phyloP scores from a whole-genome alignment of 2,329 filamentous ascomycete genomes.

The Phaeophleospora eucalypticola region DNA sequence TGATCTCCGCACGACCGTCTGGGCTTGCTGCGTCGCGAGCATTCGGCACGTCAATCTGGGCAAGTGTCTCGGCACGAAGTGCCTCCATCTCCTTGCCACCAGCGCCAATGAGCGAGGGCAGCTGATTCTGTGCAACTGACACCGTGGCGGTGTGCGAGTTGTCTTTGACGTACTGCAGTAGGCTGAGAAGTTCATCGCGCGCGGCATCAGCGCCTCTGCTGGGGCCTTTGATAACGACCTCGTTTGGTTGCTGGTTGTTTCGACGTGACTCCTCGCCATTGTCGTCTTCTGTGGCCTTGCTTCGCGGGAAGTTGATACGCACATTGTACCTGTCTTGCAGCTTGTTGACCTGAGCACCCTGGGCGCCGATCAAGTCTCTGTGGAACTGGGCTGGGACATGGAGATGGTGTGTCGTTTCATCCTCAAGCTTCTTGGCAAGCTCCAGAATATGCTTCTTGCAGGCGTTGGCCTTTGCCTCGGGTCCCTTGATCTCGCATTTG shows the following conservation, averaged over 20 bases:
- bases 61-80: conserved; percentile 76
- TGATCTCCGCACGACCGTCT: conserved; percentile 73
- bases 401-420: conserved; percentile 80
- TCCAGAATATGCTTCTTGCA: conserved; percentile 77
- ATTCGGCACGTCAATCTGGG: conserved; percentile 86
- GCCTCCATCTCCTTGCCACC: conserved; percentile 88
- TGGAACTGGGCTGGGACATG: conserved; percentile 95
- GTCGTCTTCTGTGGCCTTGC: conserved; percentile 51
- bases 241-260: conserved; percentile 72
- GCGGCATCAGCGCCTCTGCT: conserved; percentile 90
- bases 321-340: conserved; percentile 91
- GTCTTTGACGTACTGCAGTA: conserved; percentile 86
- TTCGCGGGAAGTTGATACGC: conserved; percentile 89
- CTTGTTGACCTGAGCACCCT: conserved; percentile 83
- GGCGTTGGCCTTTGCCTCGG: conserved; percentile 86
- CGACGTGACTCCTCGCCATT: conserved; percentile 64
- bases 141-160: conserved; percentile 77
- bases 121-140: conserved; percentile 82
- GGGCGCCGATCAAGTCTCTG: conserved; percentile 84
- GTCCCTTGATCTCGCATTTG: conserved; percentile 91
- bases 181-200: conserved; percentile 81
- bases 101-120: conserved; percentile 90
- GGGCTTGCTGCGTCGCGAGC: conserved; percentile 65
- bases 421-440: conserved; percentile 77
- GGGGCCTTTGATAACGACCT: conserved; percentile 85